Percentiles rank a stretch among this genome's conserved stretches.
These are phyloP conservation scores for Alternaria longipes DNA, from an alignment of 2,329 filamentous ascomycete species.

Conservation along the genomic window DNA sequence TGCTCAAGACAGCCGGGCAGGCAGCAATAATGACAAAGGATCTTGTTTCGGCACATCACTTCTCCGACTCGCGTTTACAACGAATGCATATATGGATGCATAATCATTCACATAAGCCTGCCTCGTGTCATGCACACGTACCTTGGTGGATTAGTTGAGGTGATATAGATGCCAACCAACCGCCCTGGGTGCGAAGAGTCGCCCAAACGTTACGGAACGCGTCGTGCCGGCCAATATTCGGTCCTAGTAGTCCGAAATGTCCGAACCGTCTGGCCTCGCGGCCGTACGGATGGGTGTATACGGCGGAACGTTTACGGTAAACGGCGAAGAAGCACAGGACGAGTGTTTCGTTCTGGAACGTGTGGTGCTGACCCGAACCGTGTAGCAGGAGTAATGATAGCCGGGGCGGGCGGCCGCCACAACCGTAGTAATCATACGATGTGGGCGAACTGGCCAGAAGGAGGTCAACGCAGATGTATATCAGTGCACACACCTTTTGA, in stretches of 20 bases:
- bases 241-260: not conserved
- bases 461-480: constrained; percentile 1
- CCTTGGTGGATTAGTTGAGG: not conserved
- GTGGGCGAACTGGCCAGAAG: not conserved
- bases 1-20: constrained; percentile 4
- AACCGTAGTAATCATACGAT: constrained; percentile 8
- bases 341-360: constrained; percentile 2
- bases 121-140: constrained; percentile 1
- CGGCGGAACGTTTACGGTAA: not conserved
- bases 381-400: not conserved
- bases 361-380: not conserved
- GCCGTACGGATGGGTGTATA: not conserved
- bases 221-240: constrained; percentile 6
- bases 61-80: not conserved
- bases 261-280: not conserved
- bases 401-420: constrained; percentile 4
- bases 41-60: not conserved
- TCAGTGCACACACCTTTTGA: constrained; percentile 3
- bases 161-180: constrained; percentile 1
- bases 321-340: not conserved
- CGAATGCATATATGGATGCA: not conserved
- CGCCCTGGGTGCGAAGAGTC: constrained; percentile 1
- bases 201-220: constrained; percentile 1
- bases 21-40: constrained; percentile 7
- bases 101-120: constrained; percentile 1